Evolutionary conservation across 2,329 filamentous ascomycete genomes (phyloP).

Genomic region (Lasiodiplodia hormozganensis): DNA sequence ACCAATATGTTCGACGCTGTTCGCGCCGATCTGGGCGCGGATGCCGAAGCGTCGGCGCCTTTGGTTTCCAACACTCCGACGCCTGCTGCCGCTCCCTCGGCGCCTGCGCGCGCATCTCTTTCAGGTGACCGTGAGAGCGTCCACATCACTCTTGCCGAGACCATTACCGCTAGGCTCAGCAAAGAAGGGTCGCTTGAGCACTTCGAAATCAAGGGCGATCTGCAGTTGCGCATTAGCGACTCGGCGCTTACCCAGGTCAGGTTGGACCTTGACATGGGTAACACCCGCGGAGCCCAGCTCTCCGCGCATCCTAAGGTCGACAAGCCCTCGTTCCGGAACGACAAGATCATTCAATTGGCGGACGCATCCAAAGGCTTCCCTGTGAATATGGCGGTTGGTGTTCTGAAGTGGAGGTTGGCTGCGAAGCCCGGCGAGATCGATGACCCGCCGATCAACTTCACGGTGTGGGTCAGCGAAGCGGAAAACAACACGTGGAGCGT

Average conservation of each 20-base stretch:
- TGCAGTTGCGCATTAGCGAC: constrained; percentile 90
- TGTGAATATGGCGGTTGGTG: constrained; percentile 89
- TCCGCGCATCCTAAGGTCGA: constrained; percentile 97
- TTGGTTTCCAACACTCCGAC: constrained; percentile 68
- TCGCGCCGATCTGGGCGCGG: constrained; percentile 85
- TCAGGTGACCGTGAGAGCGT: constrained; percentile 82
- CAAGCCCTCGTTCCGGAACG: constrained; percentile 81
- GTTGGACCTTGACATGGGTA: constrained; percentile 76
- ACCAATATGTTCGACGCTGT: constrained; percentile 98
- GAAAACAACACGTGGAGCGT: constrained; percentile 81
- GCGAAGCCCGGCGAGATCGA: constrained; percentile 81
- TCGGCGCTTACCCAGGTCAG: constrained; percentile 90
- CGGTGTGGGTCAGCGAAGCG: constrained; percentile 95
- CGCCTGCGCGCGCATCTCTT: constrained; percentile 65
- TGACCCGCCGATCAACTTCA: constrained; percentile 91
- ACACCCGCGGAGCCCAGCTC: constrained; percentile 87
- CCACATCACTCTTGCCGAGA: constrained; percentile 85
- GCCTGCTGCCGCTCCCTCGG: constrained; percentile 57
- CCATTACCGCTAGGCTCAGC: constrained; percentile 87
- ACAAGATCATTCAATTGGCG: constrained; percentile 86
- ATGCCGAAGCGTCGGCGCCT: constrained; percentile 75
- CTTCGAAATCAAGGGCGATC: constrained; percentile 87
- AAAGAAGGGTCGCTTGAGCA: constrained; percentile 87
- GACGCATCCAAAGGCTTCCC: constrained; percentile 90
- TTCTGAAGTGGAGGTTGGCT: constrained; percentile 89